Conservation (phyloP, 805 yeast genomes). For the Lipomyces spencermartinsiae region DNA sequence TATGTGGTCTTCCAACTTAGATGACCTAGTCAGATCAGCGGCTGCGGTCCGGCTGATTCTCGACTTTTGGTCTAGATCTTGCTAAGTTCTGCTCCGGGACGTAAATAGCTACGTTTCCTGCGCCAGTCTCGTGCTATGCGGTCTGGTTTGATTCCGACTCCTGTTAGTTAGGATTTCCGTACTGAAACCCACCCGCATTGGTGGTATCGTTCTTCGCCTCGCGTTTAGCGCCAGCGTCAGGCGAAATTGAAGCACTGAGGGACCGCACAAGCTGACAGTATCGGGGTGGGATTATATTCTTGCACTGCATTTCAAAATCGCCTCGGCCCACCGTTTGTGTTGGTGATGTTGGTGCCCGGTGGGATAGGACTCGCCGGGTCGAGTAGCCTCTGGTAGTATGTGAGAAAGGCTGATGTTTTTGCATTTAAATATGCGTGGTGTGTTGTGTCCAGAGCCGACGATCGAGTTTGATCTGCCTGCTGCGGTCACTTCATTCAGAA, state of each 20-base stretch:
- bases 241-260: background rate
- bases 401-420: background rate
- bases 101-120: background rate
- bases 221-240: background rate
- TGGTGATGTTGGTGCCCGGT: background rate
- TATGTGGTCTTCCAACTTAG: no score
- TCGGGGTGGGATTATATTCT: background rate
- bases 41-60: no score
- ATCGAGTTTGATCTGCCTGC: background rate
- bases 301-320: background rate
- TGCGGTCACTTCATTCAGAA: background rate
- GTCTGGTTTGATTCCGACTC: background rate
- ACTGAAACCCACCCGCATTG: background rate
- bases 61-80: background rate
- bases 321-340: no score
- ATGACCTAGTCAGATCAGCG: no score
- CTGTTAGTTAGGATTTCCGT: background rate
- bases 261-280: background rate
- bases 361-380: background rate
- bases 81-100: background rate
- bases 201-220: slow-evolving; percentile 1
- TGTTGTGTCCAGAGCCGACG: no score
- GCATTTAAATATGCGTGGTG: background rate
- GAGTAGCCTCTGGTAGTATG: background rate
- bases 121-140: background rate